Percentiles rank a stretch among this genome's conserved stretches.
These are phyloP conservation scores for Dryas integrifolia DNA, from an alignment of 331 rosid species.

Conservation along the genomic window DNA sequence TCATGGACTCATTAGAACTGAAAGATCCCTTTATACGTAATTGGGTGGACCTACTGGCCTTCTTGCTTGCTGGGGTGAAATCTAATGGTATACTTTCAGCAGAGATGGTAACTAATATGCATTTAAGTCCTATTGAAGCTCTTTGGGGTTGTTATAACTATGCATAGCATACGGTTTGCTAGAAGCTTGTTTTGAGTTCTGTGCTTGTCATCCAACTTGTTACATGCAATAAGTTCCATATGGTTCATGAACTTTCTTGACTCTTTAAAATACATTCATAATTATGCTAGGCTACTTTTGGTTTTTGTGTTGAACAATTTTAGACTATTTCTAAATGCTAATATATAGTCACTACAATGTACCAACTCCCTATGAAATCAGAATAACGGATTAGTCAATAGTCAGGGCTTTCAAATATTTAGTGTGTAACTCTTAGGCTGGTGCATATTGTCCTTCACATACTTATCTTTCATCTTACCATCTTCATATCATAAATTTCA, in stretches of 20 bases:
- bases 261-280: not conserved
- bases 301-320: not conserved
- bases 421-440: not conserved
- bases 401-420: not conserved
- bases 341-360: not conserved
- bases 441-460: not conserved
- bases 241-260: not conserved
- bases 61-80: slow-evolving; percentile 97
- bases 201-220: not conserved
- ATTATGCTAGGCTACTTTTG: not conserved
- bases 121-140: slow-evolving; percentile 6
- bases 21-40: slow-evolving; percentile 74
- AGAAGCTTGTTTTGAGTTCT: not conserved
- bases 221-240: not conserved
- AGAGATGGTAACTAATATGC: slow-evolving; percentile 68
- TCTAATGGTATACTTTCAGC: slow-evolving; percentile 74
- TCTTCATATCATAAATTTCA: not conserved
- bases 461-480: not conserved
- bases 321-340: not conserved
- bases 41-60: slow-evolving; percentile 81
- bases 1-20: slow-evolving; percentile 64
- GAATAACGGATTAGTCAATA: not conserved
- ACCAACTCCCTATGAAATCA: not conserved
- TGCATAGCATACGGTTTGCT: slow-evolving; percentile 6
- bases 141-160: not conserved